These are phyloP conservation scores for Colletotrichum falcatum DNA, from an alignment of 2,329 filamentous ascomycete genomes.

Conservation along the genomic window DNA sequence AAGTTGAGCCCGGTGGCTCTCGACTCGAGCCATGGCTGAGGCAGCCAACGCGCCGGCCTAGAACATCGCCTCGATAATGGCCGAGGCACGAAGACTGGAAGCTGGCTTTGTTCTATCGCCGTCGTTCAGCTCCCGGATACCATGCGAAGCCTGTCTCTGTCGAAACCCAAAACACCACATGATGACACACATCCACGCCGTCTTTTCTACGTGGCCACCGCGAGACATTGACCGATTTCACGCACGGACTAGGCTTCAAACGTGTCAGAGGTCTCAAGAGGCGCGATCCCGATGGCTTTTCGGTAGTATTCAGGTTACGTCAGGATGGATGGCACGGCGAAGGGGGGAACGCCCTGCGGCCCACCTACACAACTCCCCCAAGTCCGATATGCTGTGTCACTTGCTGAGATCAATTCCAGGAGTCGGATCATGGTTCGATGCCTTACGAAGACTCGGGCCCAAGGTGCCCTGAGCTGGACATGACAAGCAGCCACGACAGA, in stretches of 20 bases:
- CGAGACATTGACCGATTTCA: slow-evolving; percentile 22
- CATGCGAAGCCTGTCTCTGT: background rate
- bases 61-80: background rate
- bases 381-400: background rate
- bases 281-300: slow-evolving; percentile 9
- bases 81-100: background rate
- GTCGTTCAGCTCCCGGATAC: slow-evolving; percentile 14
- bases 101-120: background rate
- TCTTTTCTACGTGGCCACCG: slow-evolving; percentile 27
- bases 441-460: background rate
- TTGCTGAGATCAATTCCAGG: background rate
- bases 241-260: slow-evolving; percentile 19
- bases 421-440: background rate
- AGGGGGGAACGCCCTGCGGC: background rate
- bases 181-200: slow-evolving; percentile 10
- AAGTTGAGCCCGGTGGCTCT: background rate
- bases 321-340: background rate
- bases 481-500: background rate
- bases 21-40: background rate
- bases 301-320: background rate
- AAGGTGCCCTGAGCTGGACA: background rate
- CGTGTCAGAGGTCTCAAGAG: slow-evolving; percentile 23
- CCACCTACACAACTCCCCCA: background rate
- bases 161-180: background rate
- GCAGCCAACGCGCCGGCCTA: background rate